phyloP scores from a whole-genome alignment of 163 green algal species.

The Volvox carteri region DNA sequence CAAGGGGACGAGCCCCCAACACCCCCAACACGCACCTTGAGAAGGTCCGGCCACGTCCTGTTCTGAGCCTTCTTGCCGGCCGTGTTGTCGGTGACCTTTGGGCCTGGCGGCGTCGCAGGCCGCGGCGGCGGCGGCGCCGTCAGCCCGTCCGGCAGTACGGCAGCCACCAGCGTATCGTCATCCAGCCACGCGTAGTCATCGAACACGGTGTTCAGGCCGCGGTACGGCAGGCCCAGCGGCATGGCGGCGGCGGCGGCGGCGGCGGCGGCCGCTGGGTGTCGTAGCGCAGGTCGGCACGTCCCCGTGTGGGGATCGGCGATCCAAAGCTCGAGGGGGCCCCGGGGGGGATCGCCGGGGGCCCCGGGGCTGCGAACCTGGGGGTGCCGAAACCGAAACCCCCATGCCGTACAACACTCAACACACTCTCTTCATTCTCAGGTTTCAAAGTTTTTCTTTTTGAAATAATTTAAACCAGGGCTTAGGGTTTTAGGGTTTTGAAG shows the following conservation, averaged over 20 bases:
- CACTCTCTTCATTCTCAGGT: no score
- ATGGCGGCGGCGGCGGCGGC: constrained; percentile 55
- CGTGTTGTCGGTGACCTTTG: constrained; percentile 80
- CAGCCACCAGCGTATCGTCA: constrained; percentile 86
- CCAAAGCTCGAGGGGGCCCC: constrained; percentile 88
- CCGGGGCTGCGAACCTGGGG: constrained; percentile 65
- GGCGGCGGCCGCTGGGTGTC: background rate
- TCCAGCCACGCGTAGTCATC: constrained; percentile 96
- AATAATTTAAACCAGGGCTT: no score
- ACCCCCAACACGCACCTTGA: constrained; percentile 77
- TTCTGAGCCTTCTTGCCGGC: constrained; percentile 84
- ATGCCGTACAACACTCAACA: no score
- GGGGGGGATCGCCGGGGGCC: constrained; percentile 73
- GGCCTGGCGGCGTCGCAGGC: constrained; percentile 67
- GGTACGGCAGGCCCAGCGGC: constrained; percentile 66
- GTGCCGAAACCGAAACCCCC: no score
- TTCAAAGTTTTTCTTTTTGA: no score
- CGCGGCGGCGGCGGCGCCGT: constrained; percentile 60
- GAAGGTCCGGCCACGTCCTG: constrained; percentile 96
- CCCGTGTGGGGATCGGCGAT: constrained; percentile 82
- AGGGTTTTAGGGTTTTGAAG: no score
- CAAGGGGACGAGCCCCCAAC: no score
- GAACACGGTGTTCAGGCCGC: constrained; percentile 91
- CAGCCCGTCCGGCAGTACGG: constrained; percentile 76
- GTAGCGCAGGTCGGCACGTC: constrained; percentile 77